A percentile compares a stretch with the other conserved stretches of the same genome.
Evolutionary conservation across 371 early-diverging fungal species (phyloP).

Genomic region (Rhizopus sp.): DNA sequence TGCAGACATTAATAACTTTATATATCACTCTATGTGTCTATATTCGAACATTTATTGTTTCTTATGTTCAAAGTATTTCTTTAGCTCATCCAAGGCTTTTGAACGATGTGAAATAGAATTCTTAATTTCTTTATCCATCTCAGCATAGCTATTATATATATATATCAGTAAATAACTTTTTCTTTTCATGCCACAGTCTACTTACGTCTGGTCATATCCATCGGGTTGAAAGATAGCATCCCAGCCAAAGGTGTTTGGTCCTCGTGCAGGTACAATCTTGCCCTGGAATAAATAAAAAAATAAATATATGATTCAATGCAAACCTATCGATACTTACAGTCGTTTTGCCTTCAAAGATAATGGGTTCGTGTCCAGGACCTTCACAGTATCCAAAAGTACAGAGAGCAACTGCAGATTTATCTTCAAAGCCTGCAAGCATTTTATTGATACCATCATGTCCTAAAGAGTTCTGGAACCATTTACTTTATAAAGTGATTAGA

Average conservation of each 20-base stretch:
- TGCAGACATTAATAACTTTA: neutral
- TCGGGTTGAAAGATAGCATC: slow-evolving; percentile 93
- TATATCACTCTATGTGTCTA: neutral
- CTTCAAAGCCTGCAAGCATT: slow-evolving; percentile 86
- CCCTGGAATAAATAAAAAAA: slow-evolving; percentile 50
- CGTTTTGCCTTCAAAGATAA: slow-evolving; percentile 65
- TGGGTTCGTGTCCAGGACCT: slow-evolving; percentile 84
- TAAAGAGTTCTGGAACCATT: slow-evolving; percentile 90
- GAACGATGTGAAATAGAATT: slow-evolving; percentile 91
- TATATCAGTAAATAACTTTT: neutral
- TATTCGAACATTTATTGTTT: neutral
- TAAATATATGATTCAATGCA: neutral
- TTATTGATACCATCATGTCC: slow-evolving; percentile 82
- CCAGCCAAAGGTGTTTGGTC: slow-evolving; percentile 91
- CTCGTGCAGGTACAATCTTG: slow-evolving; percentile 87
- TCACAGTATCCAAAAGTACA: slow-evolving; percentile 90
- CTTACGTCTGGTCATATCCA: slow-evolving; percentile 74
- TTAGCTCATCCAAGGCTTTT: slow-evolving; percentile 76
- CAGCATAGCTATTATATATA: slow-evolving; percentile 73
- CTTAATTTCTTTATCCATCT: slow-evolving; percentile 81
- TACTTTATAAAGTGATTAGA: slow-evolving; percentile 45
- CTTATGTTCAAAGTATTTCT: slow-evolving; percentile 42
- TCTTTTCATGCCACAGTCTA: neutral
- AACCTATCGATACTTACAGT: neutral
- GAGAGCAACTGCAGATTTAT: slow-evolving; percentile 83